Conservation (phyloP, 106 monocot genomes). For the Apostasia shenzhenica region DNA sequence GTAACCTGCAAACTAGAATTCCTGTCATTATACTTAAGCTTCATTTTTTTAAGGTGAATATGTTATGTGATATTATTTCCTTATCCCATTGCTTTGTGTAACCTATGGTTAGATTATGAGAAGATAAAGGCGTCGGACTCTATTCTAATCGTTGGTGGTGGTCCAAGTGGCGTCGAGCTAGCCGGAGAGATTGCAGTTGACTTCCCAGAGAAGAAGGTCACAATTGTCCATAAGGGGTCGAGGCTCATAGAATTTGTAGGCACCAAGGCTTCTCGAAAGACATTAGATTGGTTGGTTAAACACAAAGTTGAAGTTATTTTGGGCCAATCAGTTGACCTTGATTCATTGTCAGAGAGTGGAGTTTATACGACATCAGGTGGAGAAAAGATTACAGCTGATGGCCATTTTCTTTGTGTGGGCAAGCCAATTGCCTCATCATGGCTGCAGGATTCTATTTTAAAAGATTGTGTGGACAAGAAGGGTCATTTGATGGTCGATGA, state of each 20-base stretch:
- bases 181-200: conserved; percentile 34
- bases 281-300: conserved; percentile 18
- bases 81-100: neutral
- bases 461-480: conserved; percentile 14
- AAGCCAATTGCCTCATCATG: conserved; percentile 29
- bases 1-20: neutral
- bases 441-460: conserved; percentile 22
- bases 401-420: conserved; percentile 30
- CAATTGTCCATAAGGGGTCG: conserved; percentile 28
- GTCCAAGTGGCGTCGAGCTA: conserved; percentile 29
- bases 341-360: conserved; percentile 13
- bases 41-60: neutral
- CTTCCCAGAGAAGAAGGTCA: conserved; percentile 31
- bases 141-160: conserved; percentile 25
- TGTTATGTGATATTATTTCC: neutral
- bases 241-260: conserved; percentile 29
- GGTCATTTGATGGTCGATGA: conserved; percentile 34
- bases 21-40: neutral
- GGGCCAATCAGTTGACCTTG: conserved; percentile 10
- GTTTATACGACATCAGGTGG: conserved; percentile 28
- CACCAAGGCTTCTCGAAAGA: conserved; percentile 25
- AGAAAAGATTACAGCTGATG: conserved; percentile 26
- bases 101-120: conserved; percentile 11
- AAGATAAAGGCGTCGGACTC: conserved; percentile 29
- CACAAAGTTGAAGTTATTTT: conserved; percentile 30